Evolutionary conservation across 1,284 basidiomycete genomes (phyloP).

Genomic region (Ustilago xerochloae): DNA sequence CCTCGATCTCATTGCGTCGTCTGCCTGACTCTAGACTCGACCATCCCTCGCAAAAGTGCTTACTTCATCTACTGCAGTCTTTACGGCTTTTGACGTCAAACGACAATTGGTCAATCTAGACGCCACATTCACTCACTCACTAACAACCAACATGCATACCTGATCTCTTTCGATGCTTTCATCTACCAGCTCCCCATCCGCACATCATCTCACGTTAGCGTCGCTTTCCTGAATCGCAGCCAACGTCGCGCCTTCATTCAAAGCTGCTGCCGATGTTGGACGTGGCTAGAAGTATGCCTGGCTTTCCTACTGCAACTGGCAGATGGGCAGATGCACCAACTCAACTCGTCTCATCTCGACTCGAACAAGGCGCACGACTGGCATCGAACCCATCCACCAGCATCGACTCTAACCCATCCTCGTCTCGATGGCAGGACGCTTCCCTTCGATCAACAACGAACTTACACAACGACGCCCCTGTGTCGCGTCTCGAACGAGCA

Average conservation of each 20-base stretch:
- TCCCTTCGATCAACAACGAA: neutral
- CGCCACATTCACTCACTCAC: neutral
- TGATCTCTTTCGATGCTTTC: no score
- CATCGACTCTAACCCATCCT: conserved; percentile 20
- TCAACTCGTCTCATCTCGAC: conserved; percentile 39
- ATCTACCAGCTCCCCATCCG: no score
- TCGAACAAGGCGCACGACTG: conserved; percentile 33
- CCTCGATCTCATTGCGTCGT: neutral
- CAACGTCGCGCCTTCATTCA: no score
- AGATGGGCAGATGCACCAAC: conserved; percentile 30
- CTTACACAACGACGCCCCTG: neutral
- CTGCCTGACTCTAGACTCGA: neutral
- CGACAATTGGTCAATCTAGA: neutral
- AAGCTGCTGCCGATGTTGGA: conserved; percentile 16
- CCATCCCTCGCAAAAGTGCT: neutral
- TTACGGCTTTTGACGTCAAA: neutral
- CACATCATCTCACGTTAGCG: no score
- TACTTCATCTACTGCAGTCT: neutral
- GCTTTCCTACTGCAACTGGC: conserved; percentile 4
- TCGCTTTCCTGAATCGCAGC: no score
- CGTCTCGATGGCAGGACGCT: conserved; percentile 10
- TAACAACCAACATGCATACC: neutral
- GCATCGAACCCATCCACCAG: conserved; percentile 19
- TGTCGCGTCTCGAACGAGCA: conserved; percentile 16
- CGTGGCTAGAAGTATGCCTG: conserved; percentile 25